Base-by-base conservation (phyloP, 345 rosid genomes). In the Eucalyptus microcorys region DNA sequence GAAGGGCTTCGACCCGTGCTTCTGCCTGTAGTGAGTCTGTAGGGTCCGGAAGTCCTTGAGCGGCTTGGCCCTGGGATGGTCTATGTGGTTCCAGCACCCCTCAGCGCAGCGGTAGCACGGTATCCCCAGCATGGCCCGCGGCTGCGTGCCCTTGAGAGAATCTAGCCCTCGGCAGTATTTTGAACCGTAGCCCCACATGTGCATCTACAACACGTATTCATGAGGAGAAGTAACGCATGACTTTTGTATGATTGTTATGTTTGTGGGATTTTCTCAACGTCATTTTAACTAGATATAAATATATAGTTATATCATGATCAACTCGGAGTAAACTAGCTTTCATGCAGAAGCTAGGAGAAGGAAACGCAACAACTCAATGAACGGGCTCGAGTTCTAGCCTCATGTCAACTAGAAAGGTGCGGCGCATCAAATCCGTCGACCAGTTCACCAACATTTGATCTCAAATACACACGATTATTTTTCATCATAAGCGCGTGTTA, bases 181-280 rank as follows among this genome's bases (percentile, higher is more conserved):
- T 49, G 98, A 96, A 88, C 98, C 98, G 52, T 97, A 98, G 10
- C 98, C 98, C 99, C 99, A 97, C 97, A 96, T 94, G 90, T 96
- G 99, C 98, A 97, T 97, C 98, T 94, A 92, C 87, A 45, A 14
- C 87, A 15, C 16, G 10, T 4, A 85, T 30, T 83, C 48, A 34
- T 22, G 68, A 32, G 68, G 68, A 37, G 32, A 87, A 30, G 17
- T 47, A 19, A 50, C 37, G 4, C 15, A 34, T 30, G 71, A 30
- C 71, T n/a, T 61, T 61, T n/a, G 2, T 30, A n/a, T 30, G 34
- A 61, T 61, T 14, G 34, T 30, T 13, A 61, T 30, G 71, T 61
- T 30, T 61, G 37, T 61, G 34, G 71, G 34, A 61, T 14, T 30
- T 61, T 61, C 14, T 61, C 34, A 30, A 34, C 3, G n/a, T 64